These are phyloP conservation scores for Plasmodium vivax DNA, from an alignment of 169 alveolate genomes.

Conservation along the genomic window DNA sequence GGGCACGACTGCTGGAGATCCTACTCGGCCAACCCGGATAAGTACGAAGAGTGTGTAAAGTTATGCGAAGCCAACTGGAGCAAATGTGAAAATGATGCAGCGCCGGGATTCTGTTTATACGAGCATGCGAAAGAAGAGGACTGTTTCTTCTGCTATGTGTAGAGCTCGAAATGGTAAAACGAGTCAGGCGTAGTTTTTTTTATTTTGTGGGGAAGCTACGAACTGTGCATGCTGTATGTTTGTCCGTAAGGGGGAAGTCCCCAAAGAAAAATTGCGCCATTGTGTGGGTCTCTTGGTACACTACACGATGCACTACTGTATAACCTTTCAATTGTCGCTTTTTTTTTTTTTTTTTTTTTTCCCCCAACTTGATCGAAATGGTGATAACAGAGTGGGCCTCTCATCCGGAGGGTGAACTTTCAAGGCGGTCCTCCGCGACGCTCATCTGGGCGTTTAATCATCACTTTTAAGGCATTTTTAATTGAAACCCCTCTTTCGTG, in stretches of 20 bases:
- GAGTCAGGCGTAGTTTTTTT: no score
- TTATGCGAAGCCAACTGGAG: neutral
- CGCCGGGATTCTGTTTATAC: neutral
- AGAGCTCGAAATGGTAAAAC: neutral
- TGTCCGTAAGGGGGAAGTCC: neutral
- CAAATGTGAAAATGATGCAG: neutral
- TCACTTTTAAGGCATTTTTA: neutral
- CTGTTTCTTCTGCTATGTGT: neutral
- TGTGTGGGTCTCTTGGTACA: no score
- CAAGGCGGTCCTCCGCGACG: neutral
- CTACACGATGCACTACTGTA: no score
- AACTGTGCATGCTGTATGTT: neutral
- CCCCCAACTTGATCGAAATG: neutral
- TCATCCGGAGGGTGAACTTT: neutral
- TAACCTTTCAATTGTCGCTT: neutral
- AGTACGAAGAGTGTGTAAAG: neutral
- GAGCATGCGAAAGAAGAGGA: neutral
- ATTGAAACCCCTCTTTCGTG: neutral
- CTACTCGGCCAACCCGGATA: neutral
- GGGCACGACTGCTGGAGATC: neutral
- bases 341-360: neutral
- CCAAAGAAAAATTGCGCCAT: neutral
- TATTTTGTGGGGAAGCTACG: neutral
- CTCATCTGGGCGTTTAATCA: neutral
- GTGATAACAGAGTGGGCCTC: neutral